These are phyloP conservation scores for Suillus fuscotomentosus DNA, from an alignment of 768 basidiomycete species.

Conservation along the genomic window DNA sequence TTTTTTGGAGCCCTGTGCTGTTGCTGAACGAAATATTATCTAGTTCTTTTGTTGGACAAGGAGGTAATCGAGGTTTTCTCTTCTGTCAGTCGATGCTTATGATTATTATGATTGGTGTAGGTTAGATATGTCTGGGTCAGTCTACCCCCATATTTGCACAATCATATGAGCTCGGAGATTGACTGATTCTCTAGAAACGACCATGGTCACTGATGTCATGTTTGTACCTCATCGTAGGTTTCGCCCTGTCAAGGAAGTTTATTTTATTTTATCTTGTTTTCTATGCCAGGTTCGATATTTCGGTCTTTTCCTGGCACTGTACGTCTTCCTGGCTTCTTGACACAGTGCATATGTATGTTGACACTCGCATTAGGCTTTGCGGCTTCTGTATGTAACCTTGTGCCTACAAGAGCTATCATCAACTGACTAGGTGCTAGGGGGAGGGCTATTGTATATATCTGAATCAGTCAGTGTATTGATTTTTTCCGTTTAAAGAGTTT, in stretches of 20 bases:
- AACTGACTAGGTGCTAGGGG: background rate
- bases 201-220: background rate
- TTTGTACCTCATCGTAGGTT: background rate
- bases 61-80: background rate
- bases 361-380: background rate
- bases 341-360: background rate
- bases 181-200: background rate
- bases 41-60: background rate
- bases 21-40: background rate
- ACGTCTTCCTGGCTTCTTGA: background rate
- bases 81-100: background rate
- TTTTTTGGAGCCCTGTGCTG: background rate
- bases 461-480: background rate
- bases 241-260: background rate
- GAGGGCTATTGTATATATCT: background rate
- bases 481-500: background rate
- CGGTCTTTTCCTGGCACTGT: background rate
- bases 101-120: background rate
- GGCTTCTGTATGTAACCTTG: background rate
- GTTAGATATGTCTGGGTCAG: background rate
- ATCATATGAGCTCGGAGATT: background rate
- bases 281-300: background rate
- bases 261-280: background rate
- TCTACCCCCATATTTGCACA: too few relatives aligned
- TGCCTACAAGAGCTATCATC: background rate